Percentiles rank a stretch among this genome's conserved stretches.
These are phyloP conservation scores for Tieghemostelium lacteum DNA, from an alignment of 78 protist genomes.

Conservation along the genomic window DNA sequence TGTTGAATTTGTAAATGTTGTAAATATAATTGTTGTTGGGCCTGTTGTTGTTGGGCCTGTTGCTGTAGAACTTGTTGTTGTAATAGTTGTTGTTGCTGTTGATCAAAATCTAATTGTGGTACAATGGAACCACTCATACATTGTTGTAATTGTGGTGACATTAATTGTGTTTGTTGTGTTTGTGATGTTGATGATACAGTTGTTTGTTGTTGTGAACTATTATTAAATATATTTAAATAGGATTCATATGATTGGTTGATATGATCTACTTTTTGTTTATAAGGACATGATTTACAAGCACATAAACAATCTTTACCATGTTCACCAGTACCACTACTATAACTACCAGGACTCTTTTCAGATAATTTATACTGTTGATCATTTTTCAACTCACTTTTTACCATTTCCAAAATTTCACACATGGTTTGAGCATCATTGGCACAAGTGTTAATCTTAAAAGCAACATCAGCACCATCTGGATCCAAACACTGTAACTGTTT, in stretches of 20 bases:
- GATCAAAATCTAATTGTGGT: too few relatives aligned
- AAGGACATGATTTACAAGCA: slow-evolving; percentile 26
- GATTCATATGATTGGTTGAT: slow-evolving; percentile 56
- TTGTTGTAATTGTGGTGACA: not conserved
- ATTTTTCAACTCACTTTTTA: slow-evolving; percentile 49
- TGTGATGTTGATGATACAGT: not conserved
- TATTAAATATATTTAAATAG: slow-evolving; percentile 47
- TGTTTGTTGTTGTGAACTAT: not conserved
- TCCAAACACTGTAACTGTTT: slow-evolving; percentile 67
- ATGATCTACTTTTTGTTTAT: slow-evolving; percentile 46
- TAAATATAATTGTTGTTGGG: slow-evolving; percentile 5
- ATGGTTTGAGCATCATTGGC: slow-evolving; percentile 74
- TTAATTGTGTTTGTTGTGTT: slow-evolving; percentile 7
- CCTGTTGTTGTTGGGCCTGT: slow-evolving; percentile 25
- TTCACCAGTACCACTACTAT: slow-evolving; percentile 1
- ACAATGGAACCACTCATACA: too few relatives aligned
- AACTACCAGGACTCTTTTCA: not conserved
- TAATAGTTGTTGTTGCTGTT: slow-evolving; percentile 44
- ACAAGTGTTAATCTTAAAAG: slow-evolving; percentile 62
- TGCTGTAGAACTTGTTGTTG: slow-evolving; percentile 19
- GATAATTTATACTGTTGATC: slow-evolving; percentile 45
- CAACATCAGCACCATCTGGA: slow-evolving; percentile 78
- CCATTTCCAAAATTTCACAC: slow-evolving; percentile 73
- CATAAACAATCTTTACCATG: slow-evolving; percentile 9
- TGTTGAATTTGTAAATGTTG: slow-evolving; percentile 21